Evolutionary conservation across 2,329 filamentous ascomycete species (phyloP).

Genomic region (Aspergillus proliferans): DNA sequence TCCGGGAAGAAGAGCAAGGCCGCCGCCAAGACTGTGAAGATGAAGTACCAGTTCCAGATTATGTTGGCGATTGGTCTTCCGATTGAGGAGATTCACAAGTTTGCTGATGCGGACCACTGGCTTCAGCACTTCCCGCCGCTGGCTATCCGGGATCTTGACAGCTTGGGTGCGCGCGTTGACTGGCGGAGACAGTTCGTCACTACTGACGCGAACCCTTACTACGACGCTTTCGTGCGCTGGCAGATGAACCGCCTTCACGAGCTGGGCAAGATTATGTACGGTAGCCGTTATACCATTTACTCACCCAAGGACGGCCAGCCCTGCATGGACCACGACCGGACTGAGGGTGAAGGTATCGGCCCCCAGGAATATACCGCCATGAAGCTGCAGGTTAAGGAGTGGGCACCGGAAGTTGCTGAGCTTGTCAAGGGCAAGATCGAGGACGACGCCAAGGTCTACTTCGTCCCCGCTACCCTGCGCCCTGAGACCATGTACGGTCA

Average conservation of each 20-base stretch:
- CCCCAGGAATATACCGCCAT: constrained; percentile 89
- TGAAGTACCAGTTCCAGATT: constrained; percentile 95
- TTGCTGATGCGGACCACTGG: constrained; percentile 89
- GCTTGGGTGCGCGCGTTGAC: constrained; percentile 80
- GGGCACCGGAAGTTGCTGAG: constrained; percentile 69
- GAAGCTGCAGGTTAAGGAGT: constrained; percentile 86
- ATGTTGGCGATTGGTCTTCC: constrained; percentile 85
- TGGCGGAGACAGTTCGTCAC: constrained; percentile 92
- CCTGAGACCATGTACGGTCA: constrained; percentile 99
- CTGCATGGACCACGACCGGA: constrained; percentile 81
- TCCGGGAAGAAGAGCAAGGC: constrained; percentile 89
- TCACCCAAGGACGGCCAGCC: constrained; percentile 82
- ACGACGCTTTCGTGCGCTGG: constrained; percentile 92
- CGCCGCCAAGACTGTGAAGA: constrained; percentile 78
- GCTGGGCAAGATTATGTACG: constrained; percentile 87
- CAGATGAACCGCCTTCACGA: constrained; percentile 92
- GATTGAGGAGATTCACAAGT: constrained; percentile 81
- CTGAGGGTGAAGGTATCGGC: constrained; percentile 71
- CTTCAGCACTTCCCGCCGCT: constrained; percentile 84
- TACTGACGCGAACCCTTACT: constrained; percentile 94
- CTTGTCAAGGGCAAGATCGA: constrained; percentile 72
- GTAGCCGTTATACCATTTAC: constrained; percentile 90
- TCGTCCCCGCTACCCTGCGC: constrained; percentile 84
- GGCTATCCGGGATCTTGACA: constrained; percentile 68
- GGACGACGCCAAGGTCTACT: constrained; percentile 71